Evolutionary conservation across 2,329 filamentous ascomycete genomes (phyloP).

Genomic region (Trichoderma afroharzianum): DNA sequence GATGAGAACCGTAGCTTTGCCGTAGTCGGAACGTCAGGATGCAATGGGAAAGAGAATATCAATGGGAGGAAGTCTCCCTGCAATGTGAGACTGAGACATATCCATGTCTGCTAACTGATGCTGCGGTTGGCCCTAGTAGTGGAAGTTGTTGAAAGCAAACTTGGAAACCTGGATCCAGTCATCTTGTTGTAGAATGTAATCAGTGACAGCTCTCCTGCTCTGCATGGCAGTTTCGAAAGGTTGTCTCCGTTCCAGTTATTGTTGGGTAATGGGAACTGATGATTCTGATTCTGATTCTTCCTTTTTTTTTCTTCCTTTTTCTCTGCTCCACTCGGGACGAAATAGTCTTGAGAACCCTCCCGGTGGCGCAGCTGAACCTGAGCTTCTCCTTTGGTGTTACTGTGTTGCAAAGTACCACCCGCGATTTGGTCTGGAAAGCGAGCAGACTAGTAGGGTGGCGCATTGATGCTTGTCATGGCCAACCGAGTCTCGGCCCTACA

Average conservation of each 20-base stretch:
- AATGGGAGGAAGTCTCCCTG: not conserved
- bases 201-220: not conserved
- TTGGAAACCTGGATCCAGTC: not conserved
- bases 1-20: not conserved
- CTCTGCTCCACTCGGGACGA: not conserved
- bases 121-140: not conserved
- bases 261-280: not conserved
- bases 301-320: not conserved
- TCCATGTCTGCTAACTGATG: not conserved
- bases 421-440: not conserved
- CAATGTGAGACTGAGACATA: not conserved
- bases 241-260: not conserved
- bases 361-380: not conserved
- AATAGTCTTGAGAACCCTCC: not conserved
- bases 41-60: not conserved
- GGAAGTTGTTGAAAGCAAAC: not conserved
- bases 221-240: not conserved
- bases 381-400: not conserved
- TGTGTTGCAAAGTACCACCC: not conserved
- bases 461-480: not conserved
- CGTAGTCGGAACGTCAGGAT: not conserved
- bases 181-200: not conserved
- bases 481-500: conserved; percentile 6
- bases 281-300: not conserved
- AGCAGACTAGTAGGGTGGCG: conserved; percentile 8